A percentile compares a stretch with the other conserved stretches of the same genome.
These are phyloP conservation scores for Aspergillus hiratsukae DNA, from an alignment of 2,329 filamentous ascomycete genomes.

Conservation along the genomic window DNA sequence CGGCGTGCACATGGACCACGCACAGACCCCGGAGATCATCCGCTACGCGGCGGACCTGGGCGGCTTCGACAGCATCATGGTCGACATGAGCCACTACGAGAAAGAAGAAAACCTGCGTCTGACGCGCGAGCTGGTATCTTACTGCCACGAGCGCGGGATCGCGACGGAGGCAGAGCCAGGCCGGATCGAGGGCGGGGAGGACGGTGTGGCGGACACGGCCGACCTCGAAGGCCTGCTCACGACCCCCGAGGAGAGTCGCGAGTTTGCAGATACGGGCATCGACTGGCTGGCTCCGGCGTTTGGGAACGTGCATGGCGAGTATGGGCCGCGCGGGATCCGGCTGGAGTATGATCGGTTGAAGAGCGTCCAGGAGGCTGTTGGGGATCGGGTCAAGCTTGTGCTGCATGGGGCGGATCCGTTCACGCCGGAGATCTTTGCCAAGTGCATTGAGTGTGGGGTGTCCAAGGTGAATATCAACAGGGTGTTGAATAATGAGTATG, in stretches of 20 bases:
- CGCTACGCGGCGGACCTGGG: constrained; percentile 57
- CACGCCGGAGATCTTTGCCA: constrained; percentile 50
- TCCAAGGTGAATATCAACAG: constrained; percentile 58
- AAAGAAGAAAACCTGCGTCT: constrained; percentile 64
- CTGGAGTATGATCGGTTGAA: constrained; percentile 56
- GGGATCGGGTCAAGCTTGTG: constrained; percentile 49
- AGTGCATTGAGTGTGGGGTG: constrained; percentile 53
- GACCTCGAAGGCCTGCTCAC: constrained; percentile 62
- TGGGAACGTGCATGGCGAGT: constrained; percentile 72
- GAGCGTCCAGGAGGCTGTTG: constrained; percentile 47
- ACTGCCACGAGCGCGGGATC: constrained; percentile 62
- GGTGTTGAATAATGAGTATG: constrained; percentile 51
- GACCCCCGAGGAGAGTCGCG: constrained; percentile 63
- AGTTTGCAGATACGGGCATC: constrained; percentile 68
- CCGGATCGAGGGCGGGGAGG: constrained; percentile 68
- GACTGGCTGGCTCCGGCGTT: constrained; percentile 72
- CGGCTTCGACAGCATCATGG: constrained; percentile 69
- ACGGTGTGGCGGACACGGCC: constrained; percentile 65
- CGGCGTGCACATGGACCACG: constrained; percentile 63
- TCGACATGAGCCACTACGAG: constrained; percentile 71
- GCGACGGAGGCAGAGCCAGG: constrained; percentile 68
- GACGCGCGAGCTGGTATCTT: constrained; percentile 58
- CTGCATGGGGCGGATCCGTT: constrained; percentile 58
- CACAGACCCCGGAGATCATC: constrained; percentile 60
- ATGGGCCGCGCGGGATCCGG: constrained; percentile 60